Evolutionary conservation across 179 eudicot species (phyloP), one percentile per base, ranked within the genome.

Genomic region (Spergularia azorica): DNA sequence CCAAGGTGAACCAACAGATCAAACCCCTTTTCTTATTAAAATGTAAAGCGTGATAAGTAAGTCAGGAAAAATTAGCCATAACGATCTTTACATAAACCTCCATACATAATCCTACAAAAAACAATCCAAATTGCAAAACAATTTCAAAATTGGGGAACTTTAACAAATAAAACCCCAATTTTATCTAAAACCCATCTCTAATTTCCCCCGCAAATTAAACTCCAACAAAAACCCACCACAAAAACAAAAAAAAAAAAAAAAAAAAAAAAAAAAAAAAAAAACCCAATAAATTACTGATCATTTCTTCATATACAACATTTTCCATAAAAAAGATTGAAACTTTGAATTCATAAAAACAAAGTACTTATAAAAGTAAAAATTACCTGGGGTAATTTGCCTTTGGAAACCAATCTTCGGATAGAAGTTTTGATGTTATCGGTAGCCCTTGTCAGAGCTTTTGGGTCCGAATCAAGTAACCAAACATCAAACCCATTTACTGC

Each of bases 341-440:
- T n/a, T 61, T 15, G 11, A 63, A 63, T 8, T 3, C 48, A 5
- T 11, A 20, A 7, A 77, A 56, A 58, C 18, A 39, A 63, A 72
- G 10, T 17, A 64, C 36, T 64, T 12, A 26, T 6, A 1, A 32
- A 63, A 59, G 15, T 3, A 61, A n/a, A 12, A 7, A 16, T 21
- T 54, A 94, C 98, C 98, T 90, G 88, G 60, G 94, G 72, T 68
- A 94, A 82, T 39, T 82, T 92, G 26, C 87, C 88, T 76, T 85
- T 94, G 43, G 88, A 79, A 78, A 87, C 79, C 57, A 90, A 72
- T 72, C 81, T 87, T 50, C 90, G 88, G 69, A 89, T 64, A 61
- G 87, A 88, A 64, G 51, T 64, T 62, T 89, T 78, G 17, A 94
- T 82, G 9, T 86, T 70, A 10, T 73, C 70, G 8, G 81, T 80